Evolutionary conservation across 352 stramenopile species (phyloP), one percentile per base, ranked within the genome.

Genomic region (Globisporangium irregulare): DNA sequence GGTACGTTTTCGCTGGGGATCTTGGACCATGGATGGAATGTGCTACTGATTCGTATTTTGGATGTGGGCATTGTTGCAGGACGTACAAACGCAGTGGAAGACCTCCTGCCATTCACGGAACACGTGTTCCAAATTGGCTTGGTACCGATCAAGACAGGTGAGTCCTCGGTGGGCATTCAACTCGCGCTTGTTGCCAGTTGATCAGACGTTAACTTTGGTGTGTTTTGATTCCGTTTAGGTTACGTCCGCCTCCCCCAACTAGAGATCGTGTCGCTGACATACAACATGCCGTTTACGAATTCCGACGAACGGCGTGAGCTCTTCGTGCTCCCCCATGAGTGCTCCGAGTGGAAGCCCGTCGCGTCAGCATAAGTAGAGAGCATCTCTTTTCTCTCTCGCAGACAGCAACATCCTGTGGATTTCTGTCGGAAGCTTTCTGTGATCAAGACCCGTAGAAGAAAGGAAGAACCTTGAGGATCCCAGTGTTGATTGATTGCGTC

Each of bases 101-200:
- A 96, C 36, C 70, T 96, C 25, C 62, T 96, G 51, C 88, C 88
- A 20, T 78, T 82, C 34, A 82, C 90, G 20, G 81, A 91, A 38
- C 77, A 89, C 58, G 70, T 84, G 15, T 86, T 91, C 56, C 77
- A 64, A 3, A 76, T 93, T 61, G 84, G 86, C 6, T 73, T 95
- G 50, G 71, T 94, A 36, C 88, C 88, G 7, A 91, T 76, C 24
- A 92, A 94, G 73, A 86, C 85, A 68, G 87, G 87, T 94, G 76
- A 59, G 74, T 51, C 18, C 10, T 22, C 6, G 22, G 8, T 22
- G 14, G 41, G 41, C 2, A 8, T 50, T 22, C 41, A 50, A 4
- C 4, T 38, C 32, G 24, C 22, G 15, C 10, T 58, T 1, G 4
- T 32, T 29, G 3, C 55, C 1, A 24, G 0, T 18, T 12, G 29